Percentiles rank a stretch among this genome's conserved stretches.
Conservation (phyloP, 1,284 basidiomycete species). For the Butyriboletus pseudospeciosus region DNA sequence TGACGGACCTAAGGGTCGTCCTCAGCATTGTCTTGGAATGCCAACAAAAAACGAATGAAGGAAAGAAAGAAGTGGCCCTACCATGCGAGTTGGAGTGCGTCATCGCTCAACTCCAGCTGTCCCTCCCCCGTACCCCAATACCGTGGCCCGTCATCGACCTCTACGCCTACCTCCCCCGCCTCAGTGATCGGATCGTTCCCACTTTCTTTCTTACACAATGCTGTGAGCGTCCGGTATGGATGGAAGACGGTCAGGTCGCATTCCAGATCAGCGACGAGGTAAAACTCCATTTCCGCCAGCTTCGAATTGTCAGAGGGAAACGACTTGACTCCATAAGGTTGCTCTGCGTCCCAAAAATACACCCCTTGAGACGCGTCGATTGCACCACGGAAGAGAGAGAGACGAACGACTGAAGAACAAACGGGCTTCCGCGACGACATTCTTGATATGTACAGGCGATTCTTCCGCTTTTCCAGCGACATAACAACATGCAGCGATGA, state of each 20-base stretch:
- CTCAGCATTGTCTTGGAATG: neutral
- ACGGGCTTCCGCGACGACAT: conserved; percentile 80
- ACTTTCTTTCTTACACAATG: conserved; percentile 62
- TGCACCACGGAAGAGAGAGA: neutral
- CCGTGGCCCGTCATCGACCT: conserved; percentile 55
- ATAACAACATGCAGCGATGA: conserved; percentile 91
- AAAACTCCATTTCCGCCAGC: conserved; percentile 98
- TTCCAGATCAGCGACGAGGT: conserved; percentile 93
- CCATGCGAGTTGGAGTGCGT: conserved; percentile 75
- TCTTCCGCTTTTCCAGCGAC: conserved; percentile 97
- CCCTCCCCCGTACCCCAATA: conserved; percentile 75
- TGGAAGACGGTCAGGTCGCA: conserved; percentile 94
- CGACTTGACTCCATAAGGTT: conserved; percentile 65
- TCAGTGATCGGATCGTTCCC: conserved; percentile 45
- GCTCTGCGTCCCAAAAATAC: conserved; percentile 34
- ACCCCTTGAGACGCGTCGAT: neutral
- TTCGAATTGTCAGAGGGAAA: conserved; percentile 87
- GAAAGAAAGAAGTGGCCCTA: conserved; percentile 21
- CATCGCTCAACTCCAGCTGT: conserved; percentile 62
- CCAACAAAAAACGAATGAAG: no score
- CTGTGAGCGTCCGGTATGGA: conserved; percentile 83
- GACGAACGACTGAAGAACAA: conserved; percentile 71
- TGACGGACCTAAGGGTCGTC: conserved; percentile 68
- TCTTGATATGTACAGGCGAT: conserved; percentile 92
- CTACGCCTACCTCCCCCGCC: conserved; percentile 59